Percentiles rank a stretch among this genome's conserved stretches.
Conservation (phyloP, 805 yeast species). For the Candida pseudofarinosa region DNA sequence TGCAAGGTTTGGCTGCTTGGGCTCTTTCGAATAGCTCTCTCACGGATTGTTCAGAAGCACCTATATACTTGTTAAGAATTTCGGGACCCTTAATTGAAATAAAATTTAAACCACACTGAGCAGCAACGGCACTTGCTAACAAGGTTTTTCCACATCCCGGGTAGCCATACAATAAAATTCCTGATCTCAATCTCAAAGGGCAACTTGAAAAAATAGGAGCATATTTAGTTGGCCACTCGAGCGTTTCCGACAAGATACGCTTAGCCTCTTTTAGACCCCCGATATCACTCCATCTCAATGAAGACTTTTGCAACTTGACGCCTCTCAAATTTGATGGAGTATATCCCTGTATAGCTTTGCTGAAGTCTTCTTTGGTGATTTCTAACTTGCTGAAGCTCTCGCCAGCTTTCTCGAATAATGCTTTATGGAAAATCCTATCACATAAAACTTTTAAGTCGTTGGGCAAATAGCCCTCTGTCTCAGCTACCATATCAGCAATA, state of each 20-base stretch:
- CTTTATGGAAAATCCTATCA: slow-evolving; percentile 64
- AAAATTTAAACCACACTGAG: slow-evolving; percentile 90
- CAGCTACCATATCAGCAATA: slow-evolving; percentile 46
- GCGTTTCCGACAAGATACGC: slow-evolving; percentile 70
- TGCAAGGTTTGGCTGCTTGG: slow-evolving; percentile 90
- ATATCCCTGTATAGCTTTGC: slow-evolving; percentile 59
- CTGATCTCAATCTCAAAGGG: slow-evolving; percentile 84
- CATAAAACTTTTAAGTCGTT: slow-evolving; percentile 69
- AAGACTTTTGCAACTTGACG: slow-evolving; percentile 76
- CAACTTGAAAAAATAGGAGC: slow-evolving; percentile 91
- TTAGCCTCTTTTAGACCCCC: slow-evolving; percentile 86
- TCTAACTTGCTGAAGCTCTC: slow-evolving; percentile 8
- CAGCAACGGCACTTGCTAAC: slow-evolving; percentile 88
- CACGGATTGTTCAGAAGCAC: slow-evolving; percentile 94
- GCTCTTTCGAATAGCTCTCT: slow-evolving; percentile 93
- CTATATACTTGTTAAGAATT: slow-evolving; percentile 89
- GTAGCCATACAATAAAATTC: slow-evolving; percentile 86
- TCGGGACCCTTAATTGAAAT: slow-evolving; percentile 96
- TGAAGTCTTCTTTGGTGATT: slow-evolving; percentile 37
- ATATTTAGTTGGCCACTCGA: slow-evolving; percentile 96
- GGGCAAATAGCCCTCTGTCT: slow-evolving; percentile 88
- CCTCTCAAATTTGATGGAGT: slow-evolving; percentile 83
- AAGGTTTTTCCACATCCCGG: slow-evolving; percentile 98
- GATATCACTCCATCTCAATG: slow-evolving; percentile 77
- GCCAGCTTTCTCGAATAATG: slow-evolving; percentile 18